Conservation (phyloP, 2,329 filamentous ascomycete genomes). For the Penicillium sp. region DNA sequence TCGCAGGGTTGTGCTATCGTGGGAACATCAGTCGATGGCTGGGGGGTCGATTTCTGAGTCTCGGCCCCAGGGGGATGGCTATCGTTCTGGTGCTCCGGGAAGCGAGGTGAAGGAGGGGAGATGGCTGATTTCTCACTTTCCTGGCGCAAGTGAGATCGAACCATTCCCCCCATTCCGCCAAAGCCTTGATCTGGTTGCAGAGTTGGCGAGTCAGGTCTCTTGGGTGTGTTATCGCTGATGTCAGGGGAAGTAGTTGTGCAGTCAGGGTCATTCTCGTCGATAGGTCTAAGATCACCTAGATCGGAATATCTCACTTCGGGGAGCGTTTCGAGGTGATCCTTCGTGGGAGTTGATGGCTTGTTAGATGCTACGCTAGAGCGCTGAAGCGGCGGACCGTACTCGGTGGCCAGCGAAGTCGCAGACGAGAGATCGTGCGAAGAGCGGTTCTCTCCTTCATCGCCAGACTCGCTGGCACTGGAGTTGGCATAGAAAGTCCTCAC, state of each 20-base stretch:
- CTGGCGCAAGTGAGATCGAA: slow-evolving; percentile 72
- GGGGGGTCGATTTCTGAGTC: background rate
- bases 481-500: slow-evolving; percentile 30
- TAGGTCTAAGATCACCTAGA: slow-evolving; percentile 34
- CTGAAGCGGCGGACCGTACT: slow-evolving; percentile 33
- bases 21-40: background rate
- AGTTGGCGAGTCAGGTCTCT: slow-evolving; percentile 63
- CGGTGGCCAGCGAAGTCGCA: slow-evolving; percentile 20
- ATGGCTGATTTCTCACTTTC: slow-evolving; percentile 75
- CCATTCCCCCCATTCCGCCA: slow-evolving; percentile 54
- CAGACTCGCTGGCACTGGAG: slow-evolving; percentile 34
- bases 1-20: background rate
- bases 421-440: slow-evolving; percentile 21
- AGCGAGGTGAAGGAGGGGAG: slow-evolving; percentile 46
- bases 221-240: slow-evolving; percentile 13
- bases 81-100: slow-evolving; percentile 30
- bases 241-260: background rate
- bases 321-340: slow-evolving; percentile 26
- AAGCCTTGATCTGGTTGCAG: slow-evolving; percentile 57
- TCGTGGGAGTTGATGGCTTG: slow-evolving; percentile 23
- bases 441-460: slow-evolving; percentile 28
- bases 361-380: slow-evolving; percentile 27
- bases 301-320: slow-evolving; percentile 34
- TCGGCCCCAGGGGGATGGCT: slow-evolving; percentile 2
- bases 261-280: slow-evolving; percentile 29